Evolutionary conservation across 768 basidiomycete species (phyloP).

Genomic region (Lactarius pseudohatsudake): DNA sequence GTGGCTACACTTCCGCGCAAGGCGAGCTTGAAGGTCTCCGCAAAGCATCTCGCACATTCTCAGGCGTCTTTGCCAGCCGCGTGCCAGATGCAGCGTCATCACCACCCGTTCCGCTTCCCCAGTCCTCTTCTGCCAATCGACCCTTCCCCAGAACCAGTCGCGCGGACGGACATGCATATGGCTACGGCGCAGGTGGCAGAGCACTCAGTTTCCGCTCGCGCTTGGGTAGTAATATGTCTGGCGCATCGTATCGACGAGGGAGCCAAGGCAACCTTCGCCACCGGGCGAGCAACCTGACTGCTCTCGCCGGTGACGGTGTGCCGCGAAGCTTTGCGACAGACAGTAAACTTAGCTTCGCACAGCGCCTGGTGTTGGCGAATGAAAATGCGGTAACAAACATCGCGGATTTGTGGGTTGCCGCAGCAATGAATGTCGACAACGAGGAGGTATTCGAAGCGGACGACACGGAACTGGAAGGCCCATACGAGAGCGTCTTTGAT

Average conservation of each 20-base stretch:
- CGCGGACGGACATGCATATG: slow-evolving; percentile 77
- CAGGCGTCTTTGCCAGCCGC: slow-evolving; percentile 57
- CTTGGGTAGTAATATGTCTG: slow-evolving; percentile 27
- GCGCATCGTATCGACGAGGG: slow-evolving; percentile 43
- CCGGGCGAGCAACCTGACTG: slow-evolving; percentile 44
- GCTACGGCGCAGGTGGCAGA: slow-evolving; percentile 50
- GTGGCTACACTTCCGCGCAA: slow-evolving; percentile 34
- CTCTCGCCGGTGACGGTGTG: slow-evolving; percentile 37
- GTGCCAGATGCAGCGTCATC: slow-evolving; percentile 33
- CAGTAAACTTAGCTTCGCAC: slow-evolving; percentile 79
- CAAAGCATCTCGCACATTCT: slow-evolving; percentile 50
- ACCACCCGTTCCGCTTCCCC: slow-evolving; percentile 40
- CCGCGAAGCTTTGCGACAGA: slow-evolving; percentile 43
- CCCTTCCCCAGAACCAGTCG: slow-evolving; percentile 53
- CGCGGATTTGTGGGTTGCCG: slow-evolving; percentile 96
- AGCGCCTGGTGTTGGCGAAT: slow-evolving; percentile 87
- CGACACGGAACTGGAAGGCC: slow-evolving; percentile 40
- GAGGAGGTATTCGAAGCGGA: slow-evolving; percentile 70
- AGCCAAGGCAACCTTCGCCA: slow-evolving; percentile 56
- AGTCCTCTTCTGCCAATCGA: slow-evolving; percentile 45
- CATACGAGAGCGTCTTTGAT: slow-evolving; percentile 33
- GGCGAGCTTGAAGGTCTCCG: slow-evolving; percentile 30
- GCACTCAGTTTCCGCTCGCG: slow-evolving; percentile 33
- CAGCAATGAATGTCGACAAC: slow-evolving; percentile 92
- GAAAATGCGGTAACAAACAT: slow-evolving; percentile 94